These are phyloP conservation scores for Coprinopsis marcescibilis DNA, from an alignment of 768 basidiomycete genomes.

Conservation along the genomic window DNA sequence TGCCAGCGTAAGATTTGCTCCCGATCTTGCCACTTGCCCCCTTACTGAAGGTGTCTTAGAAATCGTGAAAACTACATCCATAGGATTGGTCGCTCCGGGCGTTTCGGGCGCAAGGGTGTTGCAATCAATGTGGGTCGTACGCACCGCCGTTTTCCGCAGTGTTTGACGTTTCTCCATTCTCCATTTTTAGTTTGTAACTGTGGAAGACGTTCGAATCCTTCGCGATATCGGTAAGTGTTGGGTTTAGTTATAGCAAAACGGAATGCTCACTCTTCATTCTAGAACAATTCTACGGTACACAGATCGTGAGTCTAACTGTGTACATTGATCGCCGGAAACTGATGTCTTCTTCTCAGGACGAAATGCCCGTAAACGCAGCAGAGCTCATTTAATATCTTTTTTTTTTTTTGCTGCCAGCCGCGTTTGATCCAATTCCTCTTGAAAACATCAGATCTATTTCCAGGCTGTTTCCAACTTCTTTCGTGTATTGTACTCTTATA, in stretches of 20 bases:
- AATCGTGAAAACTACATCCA: constrained; percentile 99
- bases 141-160: constrained; percentile 1
- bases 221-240: constrained; percentile 83
- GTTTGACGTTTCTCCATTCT: constrained; percentile 14
- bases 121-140: constrained; percentile 83
- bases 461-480: too few relatives aligned
- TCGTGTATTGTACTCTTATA: too few relatives aligned
- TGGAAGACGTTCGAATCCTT: constrained; percentile 93
- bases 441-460: neutral
- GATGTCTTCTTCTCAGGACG: constrained; percentile 66
- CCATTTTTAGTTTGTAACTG: constrained; percentile 71
- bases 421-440: neutral
- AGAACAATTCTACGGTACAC: constrained; percentile 97
- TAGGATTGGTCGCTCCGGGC: constrained; percentile 97
- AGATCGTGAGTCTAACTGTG: constrained; percentile 57
- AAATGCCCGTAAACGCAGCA: constrained; percentile 98
- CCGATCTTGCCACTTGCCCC: constrained; percentile 6
- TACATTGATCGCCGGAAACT: constrained; percentile 17
- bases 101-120: constrained; percentile 98
- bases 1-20: constrained; percentile 65
- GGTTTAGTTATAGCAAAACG: constrained; percentile 4
- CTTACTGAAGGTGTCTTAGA: constrained; percentile 29
- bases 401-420: neutral
- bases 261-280: constrained; percentile 12
- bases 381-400: constrained; percentile 71